Evolutionary conservation across 805 yeast species (phyloP).

Genomic region (Metschnikowia hibisci): DNA sequence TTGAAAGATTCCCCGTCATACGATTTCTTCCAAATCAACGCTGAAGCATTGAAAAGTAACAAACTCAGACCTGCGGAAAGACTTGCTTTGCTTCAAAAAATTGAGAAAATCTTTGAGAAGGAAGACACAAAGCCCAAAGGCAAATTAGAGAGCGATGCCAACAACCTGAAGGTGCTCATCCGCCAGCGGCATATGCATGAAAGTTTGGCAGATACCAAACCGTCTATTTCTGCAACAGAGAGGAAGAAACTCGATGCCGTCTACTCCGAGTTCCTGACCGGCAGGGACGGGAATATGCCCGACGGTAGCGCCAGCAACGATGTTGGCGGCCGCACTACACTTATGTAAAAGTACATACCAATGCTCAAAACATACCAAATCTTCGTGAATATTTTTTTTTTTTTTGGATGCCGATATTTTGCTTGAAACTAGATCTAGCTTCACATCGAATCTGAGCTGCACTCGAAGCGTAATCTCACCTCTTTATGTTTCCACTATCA

Average conservation of each 20-base stretch:
- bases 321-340: conserved; percentile 79
- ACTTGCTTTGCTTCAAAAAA: conserved; percentile 38
- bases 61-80: conserved; percentile 38
- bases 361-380: not conserved
- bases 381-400: not conserved
- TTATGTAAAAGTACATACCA: conserved; percentile 51
- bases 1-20: conserved; percentile 7
- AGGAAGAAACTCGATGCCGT: conserved; percentile 56
- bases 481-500: too few relatives aligned
- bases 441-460: too few relatives aligned
- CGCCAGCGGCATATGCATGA: conserved; percentile 51
- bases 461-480: too few relatives aligned
- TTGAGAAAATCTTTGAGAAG: conserved; percentile 33
- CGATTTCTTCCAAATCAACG: conserved; percentile 44
- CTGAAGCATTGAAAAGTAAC: conserved; percentile 24
- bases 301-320: conserved; percentile 76
- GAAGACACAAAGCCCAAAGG: conserved; percentile 4
- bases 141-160: conserved; percentile 6
- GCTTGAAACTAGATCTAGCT: too few relatives aligned
- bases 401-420: too few relatives aligned
- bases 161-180: conserved; percentile 40
- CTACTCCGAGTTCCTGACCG: conserved; percentile 68
- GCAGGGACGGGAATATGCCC: conserved; percentile 84
- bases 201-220: conserved; percentile 73
- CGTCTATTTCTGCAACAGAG: conserved; percentile 82